Percentiles rank a stretch among this genome's conserved stretches.
phyloP scores from a whole-genome alignment of 1,284 basidiomycete species.

The Boletus semigastroideus region DNA sequence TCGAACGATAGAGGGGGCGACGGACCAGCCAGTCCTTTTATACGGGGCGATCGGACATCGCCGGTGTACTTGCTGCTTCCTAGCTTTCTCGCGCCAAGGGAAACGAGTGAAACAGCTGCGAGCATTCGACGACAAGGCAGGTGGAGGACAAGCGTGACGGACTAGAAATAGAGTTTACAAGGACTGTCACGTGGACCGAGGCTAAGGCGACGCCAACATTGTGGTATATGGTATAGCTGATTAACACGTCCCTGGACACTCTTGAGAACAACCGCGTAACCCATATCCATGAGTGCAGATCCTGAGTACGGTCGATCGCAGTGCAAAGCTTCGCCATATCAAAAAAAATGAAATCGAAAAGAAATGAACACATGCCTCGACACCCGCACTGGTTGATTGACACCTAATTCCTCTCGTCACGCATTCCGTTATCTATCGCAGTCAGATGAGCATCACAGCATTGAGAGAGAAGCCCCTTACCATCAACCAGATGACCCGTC shows the following conservation, averaged over 20 bases:
- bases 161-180: no score
- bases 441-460: constrained; percentile 12
- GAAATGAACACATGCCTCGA: neutral
- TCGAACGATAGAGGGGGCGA: no score
- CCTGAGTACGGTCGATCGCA: no score
- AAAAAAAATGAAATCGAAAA: neutral
- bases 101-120: no score
- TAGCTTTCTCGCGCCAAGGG: no score
- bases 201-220: no score
- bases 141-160: no score
- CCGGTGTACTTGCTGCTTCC: neutral
- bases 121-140: no score
- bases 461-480: neutral
- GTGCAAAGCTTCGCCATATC: neutral
- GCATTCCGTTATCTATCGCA: constrained; percentile 8
- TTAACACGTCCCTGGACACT: neutral
- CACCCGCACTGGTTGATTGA: neutral
- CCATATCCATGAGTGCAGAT: no score
- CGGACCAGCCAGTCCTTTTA: no score
- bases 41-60: neutral
- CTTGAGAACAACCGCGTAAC: no score
- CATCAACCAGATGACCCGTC: constrained; percentile 10
- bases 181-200: no score
- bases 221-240: neutral
- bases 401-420: neutral